Percentiles rank a stretch among this genome's conserved stretches.
Evolutionary conservation across 2,329 filamentous ascomycete genomes (phyloP).

Genomic region (Aspergillus persii): DNA sequence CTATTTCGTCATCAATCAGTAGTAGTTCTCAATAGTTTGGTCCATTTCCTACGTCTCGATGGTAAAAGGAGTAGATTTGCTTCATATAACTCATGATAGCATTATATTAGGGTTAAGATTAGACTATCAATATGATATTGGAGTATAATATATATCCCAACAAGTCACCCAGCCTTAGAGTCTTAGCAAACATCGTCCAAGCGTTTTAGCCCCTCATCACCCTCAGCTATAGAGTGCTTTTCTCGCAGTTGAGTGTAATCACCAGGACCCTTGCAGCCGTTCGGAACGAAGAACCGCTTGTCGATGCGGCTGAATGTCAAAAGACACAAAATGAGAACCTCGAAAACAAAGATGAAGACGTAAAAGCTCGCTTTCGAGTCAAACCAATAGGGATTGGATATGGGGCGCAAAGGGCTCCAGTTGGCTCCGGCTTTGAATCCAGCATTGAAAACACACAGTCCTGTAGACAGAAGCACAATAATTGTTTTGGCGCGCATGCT

Average conservation of each 20-base stretch:
- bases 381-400: conserved; percentile 63
- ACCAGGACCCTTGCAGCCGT: conserved; percentile 49
- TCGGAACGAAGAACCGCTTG: conserved; percentile 69
- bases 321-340: conserved; percentile 66
- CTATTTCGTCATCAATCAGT: no score
- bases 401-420: conserved; percentile 53
- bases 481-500: conserved; percentile 64
- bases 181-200: neutral
- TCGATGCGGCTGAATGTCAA: conserved; percentile 71
- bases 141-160: no score
- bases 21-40: no score
- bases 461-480: conserved; percentile 58
- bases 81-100: no score
- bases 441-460: conserved; percentile 63
- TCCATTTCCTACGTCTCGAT: no score
- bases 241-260: conserved; percentile 26
- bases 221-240: neutral
- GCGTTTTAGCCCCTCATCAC: neutral
- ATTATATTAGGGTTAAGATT: no score
- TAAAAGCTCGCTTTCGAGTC: conserved; percentile 73
- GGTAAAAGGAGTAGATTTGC: no score
- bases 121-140: neutral
- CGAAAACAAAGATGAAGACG: conserved; percentile 72
- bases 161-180: no score
- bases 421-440: conserved; percentile 63